Base-by-base conservation (phyloP, 2,329 filamentous ascomycete genomes). In the Aureobasidium sp. region DNA sequence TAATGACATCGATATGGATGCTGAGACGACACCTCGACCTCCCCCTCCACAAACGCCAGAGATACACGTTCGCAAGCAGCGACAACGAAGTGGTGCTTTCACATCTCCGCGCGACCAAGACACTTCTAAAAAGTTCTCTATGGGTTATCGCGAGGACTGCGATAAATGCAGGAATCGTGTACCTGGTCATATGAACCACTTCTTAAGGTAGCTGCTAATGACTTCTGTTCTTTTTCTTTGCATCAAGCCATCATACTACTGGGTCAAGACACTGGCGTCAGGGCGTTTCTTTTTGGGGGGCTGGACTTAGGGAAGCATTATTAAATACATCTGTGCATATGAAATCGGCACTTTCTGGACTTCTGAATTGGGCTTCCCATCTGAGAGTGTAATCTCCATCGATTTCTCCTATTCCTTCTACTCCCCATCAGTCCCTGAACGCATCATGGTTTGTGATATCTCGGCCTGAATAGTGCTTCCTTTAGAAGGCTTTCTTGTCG, bases 151-250 rank as follows among this genome's bases (percentile, higher is more conserved):
- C 32, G 74, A 78, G 11, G 78, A 81, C 64, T 81, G 78, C 65
- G 76, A 79, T 50, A 80, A 79, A 67, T 81, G 78, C 65, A 70
- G 72, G 59, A 69, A 72, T 63, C 68, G 73, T 59, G 75, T 80
- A n/a, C 78, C 78, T 1, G 78, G 78, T 0, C 78, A 81, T 62
- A 79, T 79, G 70, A 77, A 77, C 61, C 78, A 80, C 65, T 79
- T 79, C 62, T 63, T 77, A 21, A 66, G 60, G 32, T 58, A 58
- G 54, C 41, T 36, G 29, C n/a, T 36, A 9, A 47, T 29, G 37
- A 3, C 27, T 58, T 37, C 21, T 48, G 10, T 47, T 37, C 21
- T 37, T 48, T 30, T 48, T 5, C 16, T 37, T 37, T 55, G 41
- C 41, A 57, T 57, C 29, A 36, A 27, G 32, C 34, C 39, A n/a